phyloP scores from a whole-genome alignment of 2,329 filamentous ascomycete species.

The Aspergillus piperis region DNA sequence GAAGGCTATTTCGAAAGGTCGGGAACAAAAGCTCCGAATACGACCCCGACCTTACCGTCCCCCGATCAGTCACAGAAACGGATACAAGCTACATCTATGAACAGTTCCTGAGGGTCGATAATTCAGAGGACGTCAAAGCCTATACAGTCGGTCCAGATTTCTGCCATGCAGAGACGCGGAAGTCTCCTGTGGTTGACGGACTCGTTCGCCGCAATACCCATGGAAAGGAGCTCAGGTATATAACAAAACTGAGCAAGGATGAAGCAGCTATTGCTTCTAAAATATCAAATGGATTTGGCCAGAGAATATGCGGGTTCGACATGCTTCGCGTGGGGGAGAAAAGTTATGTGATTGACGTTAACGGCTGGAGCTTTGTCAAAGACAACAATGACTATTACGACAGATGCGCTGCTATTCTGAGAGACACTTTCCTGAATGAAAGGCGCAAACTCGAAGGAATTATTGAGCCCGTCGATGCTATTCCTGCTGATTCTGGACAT shows the following conservation, averaged over 20 bases:
- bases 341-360: conserved; percentile 98
- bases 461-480: conserved; percentile 36
- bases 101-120: conserved; percentile 94
- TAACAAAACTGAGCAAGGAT: conserved; percentile 77
- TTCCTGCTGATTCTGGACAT: conserved; percentile 35
- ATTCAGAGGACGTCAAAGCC: conserved; percentile 96
- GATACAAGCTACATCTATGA: conserved; percentile 92
- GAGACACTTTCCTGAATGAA: conserved; percentile 83
- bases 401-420: conserved; percentile 80
- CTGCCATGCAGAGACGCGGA: conserved; percentile 95
- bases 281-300: conserved; percentile 89
- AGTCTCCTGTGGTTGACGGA: conserved; percentile 95
- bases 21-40: conserved; percentile 99
- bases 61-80: conserved; percentile 78
- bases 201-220: conserved; percentile 94
- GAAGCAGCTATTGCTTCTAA: conserved; percentile 85
- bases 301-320: conserved; percentile 94
- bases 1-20: conserved; percentile 92
- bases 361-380: conserved; percentile 99
- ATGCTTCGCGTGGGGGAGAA: conserved; percentile 82
- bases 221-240: conserved; percentile 94
- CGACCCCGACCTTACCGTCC: conserved; percentile 72
- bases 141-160: conserved; percentile 93
- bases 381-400: conserved; percentile 99
- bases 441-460: conserved; percentile 50